Conservation (phyloP, 148 eudicot genomes). For the Pouteria glomerata region DNA sequence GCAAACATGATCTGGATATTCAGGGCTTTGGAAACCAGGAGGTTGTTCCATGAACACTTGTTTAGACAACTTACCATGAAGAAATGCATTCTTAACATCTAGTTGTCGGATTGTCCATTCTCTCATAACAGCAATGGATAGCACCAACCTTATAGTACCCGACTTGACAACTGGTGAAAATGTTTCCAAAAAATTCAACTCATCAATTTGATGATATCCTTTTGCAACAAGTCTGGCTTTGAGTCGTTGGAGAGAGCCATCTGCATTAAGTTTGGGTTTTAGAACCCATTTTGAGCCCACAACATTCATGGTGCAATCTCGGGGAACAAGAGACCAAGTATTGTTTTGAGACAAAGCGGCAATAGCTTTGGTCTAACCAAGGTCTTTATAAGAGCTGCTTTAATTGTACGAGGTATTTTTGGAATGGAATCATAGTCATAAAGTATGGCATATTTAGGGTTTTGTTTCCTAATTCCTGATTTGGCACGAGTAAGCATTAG, state of each 20-base stretch:
- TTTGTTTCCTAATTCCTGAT: too few relatives aligned
- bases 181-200: neutral
- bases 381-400: too few relatives aligned
- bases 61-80: neutral
- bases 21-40: neutral
- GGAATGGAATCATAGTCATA: too few relatives aligned
- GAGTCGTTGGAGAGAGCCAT: neutral
- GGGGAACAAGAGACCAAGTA: too few relatives aligned
- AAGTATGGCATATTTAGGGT: too few relatives aligned
- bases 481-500: too few relatives aligned
- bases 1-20: neutral
- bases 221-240: conserved; percentile 1
- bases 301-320: too few relatives aligned
- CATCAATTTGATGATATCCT: neutral
- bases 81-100: neutral
- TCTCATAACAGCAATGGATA: neutral
- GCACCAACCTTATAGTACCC: neutral
- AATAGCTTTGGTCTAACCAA: too few relatives aligned
- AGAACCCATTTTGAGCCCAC: too few relatives aligned
- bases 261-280: too few relatives aligned
- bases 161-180: neutral
- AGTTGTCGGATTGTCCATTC: neutral
- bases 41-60: neutral
- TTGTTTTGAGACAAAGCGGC: too few relatives aligned
- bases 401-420: too few relatives aligned